These are phyloP conservation scores for Durusdinium trenchii DNA, from an alignment of 73 alveolate genomes.

Conservation along the genomic window DNA sequence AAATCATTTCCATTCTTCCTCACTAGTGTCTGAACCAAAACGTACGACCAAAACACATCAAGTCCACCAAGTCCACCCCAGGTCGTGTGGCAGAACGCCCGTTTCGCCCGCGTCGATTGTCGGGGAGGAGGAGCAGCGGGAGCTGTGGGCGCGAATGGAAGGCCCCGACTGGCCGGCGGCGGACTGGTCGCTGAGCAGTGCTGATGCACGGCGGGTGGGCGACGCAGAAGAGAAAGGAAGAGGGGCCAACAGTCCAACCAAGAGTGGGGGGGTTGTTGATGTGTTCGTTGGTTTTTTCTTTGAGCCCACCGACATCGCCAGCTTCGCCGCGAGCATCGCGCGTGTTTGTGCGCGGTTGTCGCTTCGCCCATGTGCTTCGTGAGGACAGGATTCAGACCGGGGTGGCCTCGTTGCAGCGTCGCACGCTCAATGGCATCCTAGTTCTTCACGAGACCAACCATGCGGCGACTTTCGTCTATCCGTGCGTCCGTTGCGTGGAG, in stretches of 20 bases:
- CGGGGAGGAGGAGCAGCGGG: constrained; percentile 50
- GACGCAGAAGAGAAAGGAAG: constrained; percentile 36
- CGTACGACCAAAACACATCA: no score
- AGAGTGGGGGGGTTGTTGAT: not conserved
- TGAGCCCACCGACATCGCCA: no score
- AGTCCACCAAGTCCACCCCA: no score
- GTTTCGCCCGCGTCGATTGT: not conserved
- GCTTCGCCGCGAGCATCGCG: no score
- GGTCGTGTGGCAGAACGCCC: no score
- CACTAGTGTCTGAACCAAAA: no score
- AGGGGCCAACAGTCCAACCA: not conserved
- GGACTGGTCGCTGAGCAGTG: constrained; percentile 76
- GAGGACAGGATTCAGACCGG: constrained; percentile 62
- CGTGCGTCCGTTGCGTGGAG: no score
- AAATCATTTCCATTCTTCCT: no score
- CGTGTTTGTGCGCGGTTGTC: no score
- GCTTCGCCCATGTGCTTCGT: no score
- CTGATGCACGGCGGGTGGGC: constrained; percentile 80
- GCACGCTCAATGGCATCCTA: constrained; percentile 40
- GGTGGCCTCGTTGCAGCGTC: not conserved
- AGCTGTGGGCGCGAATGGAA: constrained; percentile 72
- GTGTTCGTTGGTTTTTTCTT: not conserved
- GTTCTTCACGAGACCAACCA: constrained; percentile 4
- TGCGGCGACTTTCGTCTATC: no score
- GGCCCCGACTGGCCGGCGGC: constrained; percentile 85